Conservation (phyloP, 345 rosid genomes). For the Mangifera indica region DNA sequence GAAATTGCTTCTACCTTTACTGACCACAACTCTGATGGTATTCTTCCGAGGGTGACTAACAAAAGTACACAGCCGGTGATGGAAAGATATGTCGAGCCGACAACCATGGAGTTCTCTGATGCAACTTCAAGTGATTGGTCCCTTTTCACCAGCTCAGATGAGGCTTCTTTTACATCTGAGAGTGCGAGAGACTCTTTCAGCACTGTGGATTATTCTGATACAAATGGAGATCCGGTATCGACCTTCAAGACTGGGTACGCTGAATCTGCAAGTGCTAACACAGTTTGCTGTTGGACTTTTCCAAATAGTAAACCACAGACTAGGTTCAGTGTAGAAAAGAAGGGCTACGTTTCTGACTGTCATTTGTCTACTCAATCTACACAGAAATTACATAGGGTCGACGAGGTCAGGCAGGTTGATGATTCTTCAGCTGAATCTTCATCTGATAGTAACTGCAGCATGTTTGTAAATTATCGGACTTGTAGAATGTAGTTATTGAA, state of each 20-base stretch:
- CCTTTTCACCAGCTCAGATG: slow-evolving; percentile 84
- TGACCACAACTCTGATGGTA: slow-evolving; percentile 19
- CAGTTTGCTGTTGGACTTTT: slow-evolving; percentile 56
- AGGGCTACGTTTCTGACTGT: slow-evolving; percentile 40
- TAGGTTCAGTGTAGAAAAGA: slow-evolving; percentile 48
- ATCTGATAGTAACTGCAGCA: slow-evolving; percentile 29
- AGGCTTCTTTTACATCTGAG: slow-evolving; percentile 86
- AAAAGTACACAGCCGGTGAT: slow-evolving; percentile 21
- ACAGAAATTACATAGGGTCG: slow-evolving; percentile 20
- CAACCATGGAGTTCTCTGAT: slow-evolving; percentile 45
- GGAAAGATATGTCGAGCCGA: slow-evolving; percentile 28
- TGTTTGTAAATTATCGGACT: slow-evolving; percentile 48
- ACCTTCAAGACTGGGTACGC: slow-evolving; percentile 47
- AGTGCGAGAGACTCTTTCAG: slow-evolving; percentile 87
- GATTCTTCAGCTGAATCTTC: slow-evolving; percentile 27
- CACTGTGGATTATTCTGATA: slow-evolving; percentile 61
- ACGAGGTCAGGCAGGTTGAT: slow-evolving; percentile 26
- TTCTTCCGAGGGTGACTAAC: slow-evolving; percentile 24
- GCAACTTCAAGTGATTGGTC: slow-evolving; percentile 82
- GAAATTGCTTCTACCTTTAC: slow-evolving; percentile 14
- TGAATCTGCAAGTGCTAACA: slow-evolving; percentile 41
- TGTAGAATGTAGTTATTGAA: slow-evolving; percentile 36
- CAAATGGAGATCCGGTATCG: slow-evolving; percentile 42
- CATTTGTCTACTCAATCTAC: slow-evolving; percentile 30
- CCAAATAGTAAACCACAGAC: slow-evolving; percentile 49